A percentile compares a stretch with the other conserved stretches of the same genome.
These are phyloP conservation scores for Tilletia caries DNA, from an alignment of 1,284 basidiomycete genomes.

Conservation along the genomic window DNA sequence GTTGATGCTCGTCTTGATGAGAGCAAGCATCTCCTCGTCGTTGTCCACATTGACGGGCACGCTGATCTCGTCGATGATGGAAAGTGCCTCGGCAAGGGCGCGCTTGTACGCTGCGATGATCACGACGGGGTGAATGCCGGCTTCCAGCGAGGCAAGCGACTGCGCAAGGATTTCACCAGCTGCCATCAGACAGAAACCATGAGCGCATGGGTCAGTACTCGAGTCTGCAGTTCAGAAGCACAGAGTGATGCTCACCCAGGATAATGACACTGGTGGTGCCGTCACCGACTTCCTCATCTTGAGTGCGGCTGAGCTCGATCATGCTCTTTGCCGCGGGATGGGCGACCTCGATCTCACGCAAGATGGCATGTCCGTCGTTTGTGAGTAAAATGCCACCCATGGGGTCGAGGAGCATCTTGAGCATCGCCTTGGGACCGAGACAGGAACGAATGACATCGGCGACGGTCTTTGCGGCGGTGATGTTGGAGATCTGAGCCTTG, in stretches of 20 bases:
- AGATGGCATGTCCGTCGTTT: conserved; percentile 95
- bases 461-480: conserved; percentile 96
- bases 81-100: conserved; percentile 83
- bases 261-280: conserved; percentile 98
- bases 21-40: conserved; percentile 86
- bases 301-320: conserved; percentile 95
- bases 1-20: conserved; percentile 99
- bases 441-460: conserved; percentile 98
- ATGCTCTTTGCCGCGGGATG: conserved; percentile 99
- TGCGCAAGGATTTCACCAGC: conserved; percentile 99
- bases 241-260: conserved; percentile 73
- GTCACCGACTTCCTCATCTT: conserved; percentile 98
- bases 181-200: conserved; percentile 47
- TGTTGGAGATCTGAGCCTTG: conserved; percentile 95
- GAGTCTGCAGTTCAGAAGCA: no score
- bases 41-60: conserved; percentile 81
- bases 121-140: conserved; percentile 95
- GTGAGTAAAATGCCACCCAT: conserved; percentile 62
- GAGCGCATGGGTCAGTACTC: background rate
- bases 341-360: conserved; percentile 95
- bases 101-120: conserved; percentile 98
- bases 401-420: conserved; percentile 94
- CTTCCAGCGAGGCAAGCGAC: conserved; percentile 83
- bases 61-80: conserved; percentile 81
- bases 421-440: conserved; percentile 94